phyloP scores from a whole-genome alignment of 257 asterid species.

The Pogostemon cablin region DNA sequence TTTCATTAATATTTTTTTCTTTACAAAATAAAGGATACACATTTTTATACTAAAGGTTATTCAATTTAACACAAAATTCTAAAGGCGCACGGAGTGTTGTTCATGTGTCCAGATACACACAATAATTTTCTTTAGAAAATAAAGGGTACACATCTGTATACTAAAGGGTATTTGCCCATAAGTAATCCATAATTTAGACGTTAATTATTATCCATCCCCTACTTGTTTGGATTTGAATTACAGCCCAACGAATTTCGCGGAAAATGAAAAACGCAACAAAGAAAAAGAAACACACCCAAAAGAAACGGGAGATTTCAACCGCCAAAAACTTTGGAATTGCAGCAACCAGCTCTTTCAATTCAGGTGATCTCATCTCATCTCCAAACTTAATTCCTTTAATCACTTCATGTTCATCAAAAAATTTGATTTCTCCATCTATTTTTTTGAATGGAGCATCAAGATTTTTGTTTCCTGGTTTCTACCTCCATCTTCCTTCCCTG shows the following conservation, averaged over 20 bases:
- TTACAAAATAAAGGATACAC: no score
- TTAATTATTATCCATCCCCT: neutral
- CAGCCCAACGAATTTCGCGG: conserved; percentile 40
- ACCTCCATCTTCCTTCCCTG: neutral
- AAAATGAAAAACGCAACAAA: conserved; percentile 22
- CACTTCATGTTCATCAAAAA: neutral
- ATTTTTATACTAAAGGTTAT: no score
- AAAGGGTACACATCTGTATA: no score
- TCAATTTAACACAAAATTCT: no score
- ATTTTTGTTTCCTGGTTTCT: conserved; percentile 16
- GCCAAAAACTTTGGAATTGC: conserved; percentile 32
- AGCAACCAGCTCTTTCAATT: conserved; percentile 26
- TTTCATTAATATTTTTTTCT: no score
- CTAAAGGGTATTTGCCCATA: no score
- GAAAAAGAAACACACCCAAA: conserved; percentile 30
- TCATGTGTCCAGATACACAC: no score
- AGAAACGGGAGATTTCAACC: conserved; percentile 48
- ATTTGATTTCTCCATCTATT: conserved; percentile 18
- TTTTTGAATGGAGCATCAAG: conserved; percentile 20
- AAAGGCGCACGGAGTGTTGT: no score
- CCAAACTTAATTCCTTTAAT: neutral
- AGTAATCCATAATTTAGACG: neutral
- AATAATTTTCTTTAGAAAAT: no score
- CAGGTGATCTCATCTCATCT: conserved; percentile 33
- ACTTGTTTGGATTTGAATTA: neutral